Evolutionary conservation across 805 yeast genomes (phyloP), one percentile per base, ranked within the genome.

Genomic region (Nakazawaea ambrosiae): DNA sequence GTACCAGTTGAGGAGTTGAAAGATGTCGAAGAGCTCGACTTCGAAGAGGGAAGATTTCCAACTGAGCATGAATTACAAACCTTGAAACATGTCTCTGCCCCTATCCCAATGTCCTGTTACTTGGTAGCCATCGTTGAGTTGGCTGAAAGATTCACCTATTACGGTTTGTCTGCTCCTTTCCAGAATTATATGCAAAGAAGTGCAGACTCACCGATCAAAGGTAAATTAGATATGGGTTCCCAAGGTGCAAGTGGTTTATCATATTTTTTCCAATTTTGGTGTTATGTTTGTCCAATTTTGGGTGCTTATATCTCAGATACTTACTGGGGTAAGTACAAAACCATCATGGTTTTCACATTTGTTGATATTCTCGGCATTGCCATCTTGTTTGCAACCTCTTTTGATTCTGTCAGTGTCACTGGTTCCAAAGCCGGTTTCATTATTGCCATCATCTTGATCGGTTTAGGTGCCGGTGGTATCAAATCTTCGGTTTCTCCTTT

Each of bases 401-500:
- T 82, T 37, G 89, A 88, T 19, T 62, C 70, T 14, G 66, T 79
- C 29, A 62, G 73, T 26, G 55, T 57, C 19, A 58, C 58, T 31
- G 62, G 64, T 17, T 71, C 76, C 20, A 75, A 84, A 22, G 87
- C 78, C 45, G 89, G 90, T 29, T 74, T 76, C 41, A 53, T 73
- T 35, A 63, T 66, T 31, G 68, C 75, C 23, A 70, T 77, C 58
- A 58, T 76, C 41, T 57, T 76, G 37, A 73, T 84, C 49, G 90
- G 90, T 47, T 48, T 81, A 27, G 90, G 87, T 28, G 79, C 92
- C 23, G 92, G 92, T 51, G 81, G 87, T 48, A 84, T 84, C 54
- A 84, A 84, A 56, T 68, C 88, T 28, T 82, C 83, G 49, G 76
- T 83, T 22, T 74, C 87, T 4, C 81, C 83, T 15, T 66, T 84